Evolutionary conservation across 1,284 basidiomycete genomes (phyloP).

Genomic region (Pulchroboletus neoregius): DNA sequence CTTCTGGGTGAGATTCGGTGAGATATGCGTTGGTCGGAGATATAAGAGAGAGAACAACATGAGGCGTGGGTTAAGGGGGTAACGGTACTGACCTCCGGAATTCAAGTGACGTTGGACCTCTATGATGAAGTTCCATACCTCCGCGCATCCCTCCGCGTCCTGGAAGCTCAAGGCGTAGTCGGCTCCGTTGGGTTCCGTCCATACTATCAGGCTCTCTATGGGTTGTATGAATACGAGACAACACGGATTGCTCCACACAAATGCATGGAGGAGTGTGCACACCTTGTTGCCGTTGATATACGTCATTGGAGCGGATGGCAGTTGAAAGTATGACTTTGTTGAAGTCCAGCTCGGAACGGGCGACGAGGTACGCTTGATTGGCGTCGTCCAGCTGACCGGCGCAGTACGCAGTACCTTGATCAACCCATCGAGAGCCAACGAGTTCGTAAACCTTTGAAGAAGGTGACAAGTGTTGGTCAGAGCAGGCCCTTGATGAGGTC

Average conservation of each 20-base stretch:
- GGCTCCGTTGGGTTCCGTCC: slow-evolving; percentile 93
- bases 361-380: slow-evolving; percentile 79
- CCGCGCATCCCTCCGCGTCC: slow-evolving; percentile 91
- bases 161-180: slow-evolving; percentile 98
- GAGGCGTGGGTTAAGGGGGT: slow-evolving; percentile 14
- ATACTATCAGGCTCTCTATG: slow-evolving; percentile 94
- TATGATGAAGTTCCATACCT: slow-evolving; percentile 96
- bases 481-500: slow-evolving; percentile 31
- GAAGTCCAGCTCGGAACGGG: slow-evolving; percentile 74
- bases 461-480: slow-evolving; percentile 29
- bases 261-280: slow-evolving; percentile 26
- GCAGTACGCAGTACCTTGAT: slow-evolving; percentile 93
- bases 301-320: slow-evolving; percentile 75
- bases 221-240: slow-evolving; percentile 14
- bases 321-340: slow-evolving; percentile 70
- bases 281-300: slow-evolving; percentile 93
- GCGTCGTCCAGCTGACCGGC: slow-evolving; percentile 80
- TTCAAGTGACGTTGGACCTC: slow-evolving; percentile 90
- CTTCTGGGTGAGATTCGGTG: slow-evolving; percentile 37
- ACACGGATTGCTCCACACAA: slow-evolving; percentile 1
- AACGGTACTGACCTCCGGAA: slow-evolving; percentile 45
- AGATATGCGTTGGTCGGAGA: slow-evolving; percentile 18
- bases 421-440: slow-evolving; percentile 83
- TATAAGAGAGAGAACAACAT: slow-evolving; percentile 1
- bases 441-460: slow-evolving; percentile 83